phyloP scores from a whole-genome alignment of 371 early-diverging fungal species.

The Mucor saturninus region DNA sequence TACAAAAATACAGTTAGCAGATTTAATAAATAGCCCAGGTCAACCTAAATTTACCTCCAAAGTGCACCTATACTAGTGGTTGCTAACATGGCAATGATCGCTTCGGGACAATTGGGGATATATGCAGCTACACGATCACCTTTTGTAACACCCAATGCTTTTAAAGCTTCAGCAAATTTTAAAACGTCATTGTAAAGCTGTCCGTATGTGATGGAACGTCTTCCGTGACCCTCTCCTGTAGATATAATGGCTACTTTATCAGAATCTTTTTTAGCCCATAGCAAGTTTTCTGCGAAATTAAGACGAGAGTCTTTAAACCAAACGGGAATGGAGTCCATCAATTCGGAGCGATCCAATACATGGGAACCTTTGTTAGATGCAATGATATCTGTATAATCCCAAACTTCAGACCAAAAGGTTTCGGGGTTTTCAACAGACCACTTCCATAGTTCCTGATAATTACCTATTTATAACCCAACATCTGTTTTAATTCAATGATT shows the following conservation, averaged over 20 bases:
- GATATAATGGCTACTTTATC: slow-evolving; percentile 78
- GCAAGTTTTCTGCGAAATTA: slow-evolving; percentile 92
- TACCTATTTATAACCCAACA: slow-evolving; percentile 32
- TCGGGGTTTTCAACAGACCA: slow-evolving; percentile 81
- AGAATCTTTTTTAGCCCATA: slow-evolving; percentile 63
- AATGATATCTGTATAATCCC: slow-evolving; percentile 81
- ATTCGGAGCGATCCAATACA: slow-evolving; percentile 67
- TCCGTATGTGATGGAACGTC: slow-evolving; percentile 67
- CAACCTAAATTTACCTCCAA: slow-evolving; percentile 72
- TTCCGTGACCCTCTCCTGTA: slow-evolving; percentile 64
- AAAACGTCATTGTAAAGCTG: slow-evolving; percentile 79
- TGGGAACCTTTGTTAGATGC: slow-evolving; percentile 48
- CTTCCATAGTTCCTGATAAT: slow-evolving; percentile 75
- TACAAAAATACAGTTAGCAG: neutral
- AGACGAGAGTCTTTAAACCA: slow-evolving; percentile 90
- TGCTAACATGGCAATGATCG: slow-evolving; percentile 91
- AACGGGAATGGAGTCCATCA: slow-evolving; percentile 85
- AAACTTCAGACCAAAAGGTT: slow-evolving; percentile 88
- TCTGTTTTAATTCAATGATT: neutral
- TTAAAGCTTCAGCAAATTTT: slow-evolving; percentile 75
- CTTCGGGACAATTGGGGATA: slow-evolving; percentile 88
- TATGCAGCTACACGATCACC: slow-evolving; percentile 96
- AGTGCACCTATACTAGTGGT: slow-evolving; percentile 94
- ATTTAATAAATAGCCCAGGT: neutral
- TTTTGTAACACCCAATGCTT: slow-evolving; percentile 67